Percentiles rank a stretch among this genome's conserved stretches.
Evolutionary conservation across 176 grass and related monocot genomes (phyloP).

Genomic region (Triticum urartu): DNA sequence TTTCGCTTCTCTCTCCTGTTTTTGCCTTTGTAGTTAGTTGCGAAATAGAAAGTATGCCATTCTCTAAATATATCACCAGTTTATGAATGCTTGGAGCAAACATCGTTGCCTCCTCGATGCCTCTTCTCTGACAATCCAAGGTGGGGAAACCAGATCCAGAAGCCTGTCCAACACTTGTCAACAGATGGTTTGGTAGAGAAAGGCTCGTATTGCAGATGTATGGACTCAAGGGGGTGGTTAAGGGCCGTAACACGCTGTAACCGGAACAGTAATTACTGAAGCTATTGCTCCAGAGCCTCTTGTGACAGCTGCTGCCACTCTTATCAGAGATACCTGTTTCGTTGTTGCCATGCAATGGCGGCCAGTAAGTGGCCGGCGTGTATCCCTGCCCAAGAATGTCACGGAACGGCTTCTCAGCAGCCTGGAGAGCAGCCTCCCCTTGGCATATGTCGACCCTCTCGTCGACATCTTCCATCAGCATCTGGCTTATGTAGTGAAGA

Average conservation of each 20-base stretch:
- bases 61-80: constrained; percentile 27
- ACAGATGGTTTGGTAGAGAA: background rate
- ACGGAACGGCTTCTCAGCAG: constrained; percentile 43
- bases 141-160: background rate
- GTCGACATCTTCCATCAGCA: constrained; percentile 43
- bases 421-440: constrained; percentile 30
- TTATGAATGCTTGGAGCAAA: constrained; percentile 46
- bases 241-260: background rate
- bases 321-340: background rate
- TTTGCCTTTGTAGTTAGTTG: background rate
- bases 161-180: background rate
- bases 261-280: background rate
- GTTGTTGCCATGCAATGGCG: background rate
- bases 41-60: constrained; percentile 4
- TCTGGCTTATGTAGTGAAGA: constrained; percentile 39
- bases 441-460: constrained; percentile 13
- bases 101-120: constrained; percentile 48
- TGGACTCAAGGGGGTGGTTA: background rate
- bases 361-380: background rate
- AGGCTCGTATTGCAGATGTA: background rate
- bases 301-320: background rate
- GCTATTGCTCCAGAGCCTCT: background rate
- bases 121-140: constrained; percentile 29
- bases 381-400: constrained; percentile 37
- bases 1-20: constrained; percentile 4